A percentile compares a stretch with the other conserved stretches of the same genome.
phyloP scores from a whole-genome alignment of 352 stramenopile species.

The Globisporangium orthogonon region DNA sequence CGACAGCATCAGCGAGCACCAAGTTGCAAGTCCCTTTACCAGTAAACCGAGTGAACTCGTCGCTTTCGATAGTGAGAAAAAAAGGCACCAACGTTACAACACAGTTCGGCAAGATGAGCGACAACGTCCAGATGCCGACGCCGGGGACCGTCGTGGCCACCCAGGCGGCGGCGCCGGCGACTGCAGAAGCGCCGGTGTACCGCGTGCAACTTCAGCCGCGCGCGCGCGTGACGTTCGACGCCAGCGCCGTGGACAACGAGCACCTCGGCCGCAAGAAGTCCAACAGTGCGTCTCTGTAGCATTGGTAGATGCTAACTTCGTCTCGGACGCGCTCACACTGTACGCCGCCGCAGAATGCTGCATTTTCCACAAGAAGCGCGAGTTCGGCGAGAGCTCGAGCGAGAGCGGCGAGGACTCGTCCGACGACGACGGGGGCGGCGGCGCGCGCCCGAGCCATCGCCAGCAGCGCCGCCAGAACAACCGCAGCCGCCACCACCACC shows the following conservation, averaged over 20 bases:
- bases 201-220: constrained; percentile 73
- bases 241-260: constrained; percentile 91
- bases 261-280: constrained; percentile 88
- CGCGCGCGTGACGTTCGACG: constrained; percentile 80
- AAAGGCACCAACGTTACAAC: too few species aligned
- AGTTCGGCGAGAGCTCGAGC: constrained; percentile 89
- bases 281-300: constrained; percentile 56
- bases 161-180: constrained; percentile 7
- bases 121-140: constrained; percentile 9
- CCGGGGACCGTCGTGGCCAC: too few species aligned
- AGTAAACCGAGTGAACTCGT: too few species aligned
- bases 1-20: too few species aligned
- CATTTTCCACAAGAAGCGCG: constrained; percentile 91
- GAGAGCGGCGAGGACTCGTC: constrained; percentile 85
- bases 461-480: constrained; percentile 6
- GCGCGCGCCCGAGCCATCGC: constrained; percentile 2
- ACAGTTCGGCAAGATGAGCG: constrained; percentile 19
- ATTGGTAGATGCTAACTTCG: too few species aligned
- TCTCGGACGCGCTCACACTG: background rate
- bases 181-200: constrained; percentile 38
- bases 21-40: too few species aligned
- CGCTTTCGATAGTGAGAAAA: too few species aligned
- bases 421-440: constrained; percentile 19
- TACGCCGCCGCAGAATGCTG: constrained; percentile 70
- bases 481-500: constrained; percentile 13